Base-by-base conservation (phyloP, 306 rosid species). In the Lathyrus oleraceus region DNA sequence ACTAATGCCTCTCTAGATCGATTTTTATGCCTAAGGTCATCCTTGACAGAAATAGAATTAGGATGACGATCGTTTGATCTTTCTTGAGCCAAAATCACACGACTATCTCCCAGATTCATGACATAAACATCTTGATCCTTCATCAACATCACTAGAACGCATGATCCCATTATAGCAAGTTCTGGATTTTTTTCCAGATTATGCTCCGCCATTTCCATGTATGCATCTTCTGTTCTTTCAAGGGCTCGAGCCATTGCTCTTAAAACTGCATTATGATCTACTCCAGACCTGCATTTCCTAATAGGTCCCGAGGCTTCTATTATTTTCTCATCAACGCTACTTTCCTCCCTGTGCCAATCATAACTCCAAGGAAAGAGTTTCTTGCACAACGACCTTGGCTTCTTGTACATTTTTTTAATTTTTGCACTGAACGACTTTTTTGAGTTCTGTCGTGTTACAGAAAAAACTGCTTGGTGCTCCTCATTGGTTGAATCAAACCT, bases 91-190 rank as follows among this genome's bases (percentile, higher is more conserved):
- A 87, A 74, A 61, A 87, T 78, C 16, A 48, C 87, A 21, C 88
- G 88, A 64, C 91, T 87, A 78, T 87, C 91, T 67, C 91, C 88
- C 28, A 87, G 78, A 76, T 87, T 87, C 91, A 87, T 82, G 71
- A 87, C 87, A 84, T 87, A 87, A 56, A 87, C 91, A 84, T 87
- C 91, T 75, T 87, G 87, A 78, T 84, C 91, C 76, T 84, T 87
- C 91, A 87, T 87, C 78, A 87, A 44, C 91, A 87, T 84, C 73
- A 87, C 91, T 72, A 87, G 71, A 72, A 87, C 88, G 72, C 91
- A 87, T 35, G 91, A 87, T 13, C 91, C 91, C 91, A 87, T 87
- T 64, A 87, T 75, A 56, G 87, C 89, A 82, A 82, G 88, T 73
- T 87, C 91, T 3, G 91, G 87, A 80, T 75, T 87, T 66, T 78